A percentile compares a stretch with the other conserved stretches of the same genome.
These are phyloP conservation scores for Gracilaria vermiculophylla DNA, from an alignment of 23 red algal species.

Conservation along the genomic window DNA sequence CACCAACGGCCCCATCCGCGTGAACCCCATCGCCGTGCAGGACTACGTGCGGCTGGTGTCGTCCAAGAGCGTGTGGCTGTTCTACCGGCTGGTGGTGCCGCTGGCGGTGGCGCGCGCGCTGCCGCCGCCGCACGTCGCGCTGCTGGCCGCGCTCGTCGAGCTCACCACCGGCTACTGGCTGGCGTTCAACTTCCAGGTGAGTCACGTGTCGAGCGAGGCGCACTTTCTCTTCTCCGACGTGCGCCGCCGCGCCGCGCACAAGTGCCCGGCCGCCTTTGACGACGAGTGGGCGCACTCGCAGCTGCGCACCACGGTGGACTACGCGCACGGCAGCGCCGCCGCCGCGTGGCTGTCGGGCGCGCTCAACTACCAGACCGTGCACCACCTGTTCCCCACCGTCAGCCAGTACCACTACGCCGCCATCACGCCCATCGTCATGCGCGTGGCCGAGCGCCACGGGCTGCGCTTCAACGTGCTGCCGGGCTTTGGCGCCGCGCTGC, in stretches of 20 bases:
- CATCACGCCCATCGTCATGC: conserved; percentile 76
- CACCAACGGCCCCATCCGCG: conserved; percentile 75
- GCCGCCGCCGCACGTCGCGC: neutral
- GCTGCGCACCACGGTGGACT: conserved; percentile 75
- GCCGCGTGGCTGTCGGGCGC: conserved; percentile 73
- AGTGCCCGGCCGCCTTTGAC: conserved; percentile 69
- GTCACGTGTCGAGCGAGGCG: conserved; percentile 48
- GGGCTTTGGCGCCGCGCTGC: conserved; percentile 34
- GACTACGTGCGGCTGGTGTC: conserved; percentile 72
- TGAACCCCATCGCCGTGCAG: conserved; percentile 83
- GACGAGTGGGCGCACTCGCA: conserved; percentile 78
- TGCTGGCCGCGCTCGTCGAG: conserved; percentile 52
- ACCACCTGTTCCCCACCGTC: conserved; percentile 81
- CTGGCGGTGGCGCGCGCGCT: conserved; percentile 6
- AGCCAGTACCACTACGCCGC: conserved; percentile 77
- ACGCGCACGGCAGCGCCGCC: conserved; percentile 47
- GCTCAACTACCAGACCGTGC: conserved; percentile 85
- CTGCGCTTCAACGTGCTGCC: conserved; percentile 65
- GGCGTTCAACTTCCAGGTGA: conserved; percentile 90
- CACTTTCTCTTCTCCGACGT: conserved; percentile 65
- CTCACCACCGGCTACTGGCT: conserved; percentile 84
- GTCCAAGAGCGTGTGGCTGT: conserved; percentile 61
- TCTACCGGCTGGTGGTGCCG: conserved; percentile 70
- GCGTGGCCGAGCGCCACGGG: conserved; percentile 52
- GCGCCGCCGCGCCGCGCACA: conserved; percentile 11